Evolutionary conservation across 306 rosid species (phyloP), one percentile per base, ranked within the genome.

Genomic region (Begonia peltatifolia): DNA sequence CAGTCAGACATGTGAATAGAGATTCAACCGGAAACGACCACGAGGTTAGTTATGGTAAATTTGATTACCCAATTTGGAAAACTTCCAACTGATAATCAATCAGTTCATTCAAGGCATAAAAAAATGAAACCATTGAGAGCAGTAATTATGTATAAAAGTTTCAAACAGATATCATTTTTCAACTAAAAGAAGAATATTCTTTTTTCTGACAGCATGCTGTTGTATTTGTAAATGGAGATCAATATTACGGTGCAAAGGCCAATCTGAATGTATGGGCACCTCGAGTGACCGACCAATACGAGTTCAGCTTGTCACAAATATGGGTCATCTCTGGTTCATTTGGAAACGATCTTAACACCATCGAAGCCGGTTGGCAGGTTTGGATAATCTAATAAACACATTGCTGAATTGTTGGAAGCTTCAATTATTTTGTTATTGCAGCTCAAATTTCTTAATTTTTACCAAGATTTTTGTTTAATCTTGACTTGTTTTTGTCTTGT

Each of bases 21-120:
- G 99, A 92, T 56, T 71, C 99, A 55, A 68, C 77, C 44, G 84
- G 88, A 71, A 81, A 87, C 63, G 99, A 96, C 16, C 99, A 92
- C 41, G 99, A 92, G 99, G 99, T 92, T 52, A 62, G 63, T 46
- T 35, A 38, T 3, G 6, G 9, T 5, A 30, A 30, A 30, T 30
- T 30, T 7, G 9, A 30, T 30, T 6, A 5, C 38, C 38, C 38
- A 5, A 30, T 5, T 30, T 17, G 18, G 18, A 17, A 17, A 17
- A 17, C 18, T 17, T 30, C 3, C 38, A 30, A 0, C 35, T 17
- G 23, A 30, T 30, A 30, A 30, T 30, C 38, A 30, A 6, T 30
- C 38, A 30, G 7, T 7, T 30, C 38, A 30, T 30, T 30, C 38
- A 30, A 30, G 38, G 38, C 2, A 25, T 25, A 25, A 25, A 25